These are phyloP conservation scores for Metschnikowia lachancei DNA, from an alignment of 805 yeast species.

Conservation along the genomic window DNA sequence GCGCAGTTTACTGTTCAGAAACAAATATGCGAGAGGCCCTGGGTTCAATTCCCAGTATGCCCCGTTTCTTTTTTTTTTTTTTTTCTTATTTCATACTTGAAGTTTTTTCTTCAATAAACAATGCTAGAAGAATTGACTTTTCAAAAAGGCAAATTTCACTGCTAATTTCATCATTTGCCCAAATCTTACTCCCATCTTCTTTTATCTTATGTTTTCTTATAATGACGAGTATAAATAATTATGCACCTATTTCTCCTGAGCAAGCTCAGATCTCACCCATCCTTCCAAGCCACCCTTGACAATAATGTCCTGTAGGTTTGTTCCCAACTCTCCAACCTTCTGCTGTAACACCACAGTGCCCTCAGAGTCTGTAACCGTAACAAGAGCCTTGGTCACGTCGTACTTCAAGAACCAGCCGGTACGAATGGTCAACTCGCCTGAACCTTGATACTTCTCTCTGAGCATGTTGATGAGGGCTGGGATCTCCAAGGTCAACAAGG, in stretches of 20 bases:
- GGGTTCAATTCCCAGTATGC: slow-evolving; percentile 27
- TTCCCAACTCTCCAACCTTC: slow-evolving; percentile 93
- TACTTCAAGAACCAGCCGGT: slow-evolving; percentile 91
- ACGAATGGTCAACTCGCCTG: slow-evolving; percentile 80
- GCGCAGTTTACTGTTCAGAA: slow-evolving; percentile 4
- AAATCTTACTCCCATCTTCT: too few relatives aligned
- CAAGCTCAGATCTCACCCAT: slow-evolving; percentile 83
- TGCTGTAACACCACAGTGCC: slow-evolving; percentile 66
- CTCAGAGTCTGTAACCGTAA: slow-evolving; percentile 67
- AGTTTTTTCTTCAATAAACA: too few relatives aligned
- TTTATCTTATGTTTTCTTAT: not conserved
- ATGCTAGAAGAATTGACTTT: too few relatives aligned
- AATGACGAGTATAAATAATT: slow-evolving; percentile 1
- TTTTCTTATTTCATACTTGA: too few relatives aligned
- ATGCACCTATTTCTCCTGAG: slow-evolving; percentile 3
- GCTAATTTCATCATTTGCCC: too few relatives aligned
- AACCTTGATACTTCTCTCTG: slow-evolving; percentile 60
- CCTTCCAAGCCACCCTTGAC: slow-evolving; percentile 97
- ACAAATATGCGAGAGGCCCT: slow-evolving; percentile 23
- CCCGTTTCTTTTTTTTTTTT: slow-evolving; percentile 14
- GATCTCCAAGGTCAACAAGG: slow-evolving; percentile 86
- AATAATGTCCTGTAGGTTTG: slow-evolving; percentile 92
- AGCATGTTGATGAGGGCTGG: slow-evolving; percentile 80
- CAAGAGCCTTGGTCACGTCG: slow-evolving; percentile 86
- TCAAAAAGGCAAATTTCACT: too few relatives aligned